Evolutionary conservation across 176 grass and related monocot genomes (phyloP), one percentile per base, ranked within the genome.

Genomic region (Carex parvula): DNA sequence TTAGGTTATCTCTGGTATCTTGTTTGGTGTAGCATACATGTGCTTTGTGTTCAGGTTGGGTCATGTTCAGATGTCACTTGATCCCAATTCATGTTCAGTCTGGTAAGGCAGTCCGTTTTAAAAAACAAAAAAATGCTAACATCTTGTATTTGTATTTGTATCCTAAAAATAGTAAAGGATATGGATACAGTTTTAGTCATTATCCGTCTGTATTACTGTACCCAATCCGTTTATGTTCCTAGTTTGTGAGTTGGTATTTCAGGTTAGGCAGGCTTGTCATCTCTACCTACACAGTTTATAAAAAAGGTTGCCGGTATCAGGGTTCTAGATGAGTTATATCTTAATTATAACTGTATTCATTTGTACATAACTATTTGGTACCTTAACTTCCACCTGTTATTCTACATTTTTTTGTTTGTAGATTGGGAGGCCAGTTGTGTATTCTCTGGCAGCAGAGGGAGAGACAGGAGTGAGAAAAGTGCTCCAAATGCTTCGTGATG

Each of bases 341-440:
- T 71, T 71, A 44, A 71, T 35, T 71, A 11, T 7, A 71, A 44
- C 17, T 71, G 10, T 12, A 70, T 32, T 75, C 41, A 26, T 54
- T 54, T 75, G 71, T 52, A 21, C 0, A 11, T 15, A 75, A 52
- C 14, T 75, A 53, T 16, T 29, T 39, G 13, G 14, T 22, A 75
- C 20, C 44, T 56, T 77, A 17, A 56, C 50, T 77, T 18, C 22
- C 14, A 1, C 8, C 58, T 68, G n/a, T 3, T 39, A n/a, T 54
- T 79, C 46, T 58, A 4, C 3, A 79, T 59, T 26, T 20, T 35
- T 46, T 33, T 3, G 0, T 52, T 15, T 29, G 69, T 76, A 95
- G 93, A 86, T 99, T 62, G 96, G 96, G 29, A 90, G 91, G 84
- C 96, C 96, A 6, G 93, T 94, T 84, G 86, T 99, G 86, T 95